Evolutionary conservation across 2,329 filamentous ascomycete species (phyloP), one percentile per base, ranked within the genome.

Genomic region (Xylariales sp.): DNA sequence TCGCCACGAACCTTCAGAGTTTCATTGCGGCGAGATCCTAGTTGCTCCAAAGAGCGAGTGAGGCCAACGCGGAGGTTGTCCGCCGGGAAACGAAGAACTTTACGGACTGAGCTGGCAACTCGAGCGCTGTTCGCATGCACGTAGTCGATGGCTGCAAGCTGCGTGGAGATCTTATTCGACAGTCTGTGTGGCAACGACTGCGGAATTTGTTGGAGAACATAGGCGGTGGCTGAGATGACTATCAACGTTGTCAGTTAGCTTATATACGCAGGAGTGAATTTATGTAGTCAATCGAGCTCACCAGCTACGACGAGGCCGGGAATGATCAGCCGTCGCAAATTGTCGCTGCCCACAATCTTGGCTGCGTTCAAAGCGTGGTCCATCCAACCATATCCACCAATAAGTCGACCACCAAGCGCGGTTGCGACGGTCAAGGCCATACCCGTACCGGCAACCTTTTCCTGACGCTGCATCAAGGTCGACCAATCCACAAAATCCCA

Each of bases 341-440:
- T 95, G 57, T 86, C 84, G 45, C 83, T 83, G 33, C 90, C 86
- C 46, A 96, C 65, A 31, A 97, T 66, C 54, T 84, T 88, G n/a
- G 80, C 82, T 6, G 85, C 87, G 47, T 85, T 86, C 39, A 96
- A 64, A 2, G 86, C 84, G 48, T 91, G 87, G 59, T 97, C 91
- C 52, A 96, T 70, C 89, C 91, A 97, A 38, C 86, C 83, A 52
- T 86, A 81, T 47, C 89, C 86, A 45, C 90, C 88, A 28, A 98
- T 70, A 56, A 93, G 74, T 35, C 88, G 78, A 36, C 85, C 80
- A 43, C 91, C 88, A 4, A 97, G 72, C 2, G 95, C 88, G 43
- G 88, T 90, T 8, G 86, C 86, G 25, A 95, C 78, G 1, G 93
- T 98, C 57, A 98, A 74, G 5, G 91, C 93, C 84, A 98, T 90